Evolutionary conservation across 2,329 filamentous ascomycete species (phyloP).

Genomic region (Diaporthe amygdali): DNA sequence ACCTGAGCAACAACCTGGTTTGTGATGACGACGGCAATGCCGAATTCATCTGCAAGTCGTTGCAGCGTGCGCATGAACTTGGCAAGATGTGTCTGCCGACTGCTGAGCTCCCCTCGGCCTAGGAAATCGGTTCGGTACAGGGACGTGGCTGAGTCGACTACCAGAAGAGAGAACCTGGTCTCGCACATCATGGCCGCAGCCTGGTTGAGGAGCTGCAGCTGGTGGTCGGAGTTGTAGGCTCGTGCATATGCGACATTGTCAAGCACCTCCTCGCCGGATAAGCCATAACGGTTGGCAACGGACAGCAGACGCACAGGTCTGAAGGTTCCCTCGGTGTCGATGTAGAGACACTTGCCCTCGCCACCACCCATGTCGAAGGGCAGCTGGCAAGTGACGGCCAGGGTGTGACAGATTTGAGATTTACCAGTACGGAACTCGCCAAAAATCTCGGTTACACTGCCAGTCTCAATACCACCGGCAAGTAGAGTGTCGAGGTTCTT

Average conservation of each 20-base stretch:
- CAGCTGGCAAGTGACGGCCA: slow-evolving; percentile 97
- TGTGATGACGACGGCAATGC: slow-evolving; percentile 97
- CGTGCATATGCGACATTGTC: slow-evolving; percentile 98
- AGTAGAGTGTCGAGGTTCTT: slow-evolving; percentile 96
- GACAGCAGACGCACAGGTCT: slow-evolving; percentile 88
- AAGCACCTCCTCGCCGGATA: slow-evolving; percentile 95
- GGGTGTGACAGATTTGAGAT: slow-evolving; percentile 96
- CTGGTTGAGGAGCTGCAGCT: slow-evolving; percentile 92
- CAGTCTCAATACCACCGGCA: slow-evolving; percentile 93
- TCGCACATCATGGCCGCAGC: slow-evolving; percentile 99
- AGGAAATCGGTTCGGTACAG: slow-evolving; percentile 96
- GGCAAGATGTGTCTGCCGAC: slow-evolving; percentile 84
- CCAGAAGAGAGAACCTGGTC: slow-evolving; percentile 92
- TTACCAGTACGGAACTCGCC: slow-evolving; percentile 98
- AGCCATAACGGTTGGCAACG: slow-evolving; percentile 91
- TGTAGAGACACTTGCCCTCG: slow-evolving; percentile 97
- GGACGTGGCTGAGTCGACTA: slow-evolving; percentile 95
- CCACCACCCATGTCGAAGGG: slow-evolving; percentile 99
- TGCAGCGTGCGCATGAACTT: slow-evolving; percentile 89
- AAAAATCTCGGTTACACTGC: slow-evolving; percentile 97
- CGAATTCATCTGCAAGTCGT: slow-evolving; percentile 81
- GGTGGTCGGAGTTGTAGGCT: slow-evolving; percentile 98
- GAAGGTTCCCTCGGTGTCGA: slow-evolving; percentile 98
- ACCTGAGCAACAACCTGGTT: slow-evolving; percentile 99
- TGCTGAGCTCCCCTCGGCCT: slow-evolving; percentile 96